Evolutionary conservation across 495 filamentous ascomycete genomes (phyloP).

Genomic region (Copromyces sp.): DNA sequence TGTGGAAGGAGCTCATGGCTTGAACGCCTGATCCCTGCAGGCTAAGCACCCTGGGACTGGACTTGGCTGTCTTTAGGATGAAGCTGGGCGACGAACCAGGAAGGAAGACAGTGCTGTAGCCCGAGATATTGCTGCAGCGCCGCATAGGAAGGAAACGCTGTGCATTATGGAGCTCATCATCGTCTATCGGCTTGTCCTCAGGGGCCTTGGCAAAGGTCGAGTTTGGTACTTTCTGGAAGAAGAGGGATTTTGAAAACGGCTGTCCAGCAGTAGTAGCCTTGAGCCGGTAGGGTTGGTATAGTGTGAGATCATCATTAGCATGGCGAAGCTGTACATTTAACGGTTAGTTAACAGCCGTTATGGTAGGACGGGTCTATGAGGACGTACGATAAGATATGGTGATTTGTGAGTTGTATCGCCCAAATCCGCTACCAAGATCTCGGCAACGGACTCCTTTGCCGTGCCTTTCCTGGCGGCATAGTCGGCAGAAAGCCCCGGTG

Average conservation of each 20-base stretch:
- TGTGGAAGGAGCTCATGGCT: constrained; percentile 63
- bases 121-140: constrained; percentile 53
- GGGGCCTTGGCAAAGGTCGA: constrained; percentile 44
- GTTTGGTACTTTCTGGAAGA: constrained; percentile 69
- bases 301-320: constrained; percentile 66
- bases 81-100: constrained; percentile 70
- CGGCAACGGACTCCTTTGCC: constrained; percentile 58
- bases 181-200: constrained; percentile 25
- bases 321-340: constrained; percentile 52
- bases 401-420: constrained; percentile 59
- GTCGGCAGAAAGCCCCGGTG: constrained; percentile 62
- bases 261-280: constrained; percentile 13
- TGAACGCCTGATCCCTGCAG: constrained; percentile 54
- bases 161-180: constrained; percentile 23
- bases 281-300: constrained; percentile 70
- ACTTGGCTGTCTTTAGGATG: constrained; percentile 65
- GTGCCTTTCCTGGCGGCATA: constrained; percentile 56
- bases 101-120: constrained; percentile 70
- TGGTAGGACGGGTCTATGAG: not conserved
- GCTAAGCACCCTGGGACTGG: constrained; percentile 60
- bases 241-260: constrained; percentile 40
- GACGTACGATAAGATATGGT: constrained; percentile 68
- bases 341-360: constrained; percentile 4
- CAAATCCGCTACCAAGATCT: constrained; percentile 73
- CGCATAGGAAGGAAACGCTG: constrained; percentile 43